Evolutionary conservation across 768 basidiomycete genomes (phyloP).

Genomic region (Hypholoma fasciculare): DNA sequence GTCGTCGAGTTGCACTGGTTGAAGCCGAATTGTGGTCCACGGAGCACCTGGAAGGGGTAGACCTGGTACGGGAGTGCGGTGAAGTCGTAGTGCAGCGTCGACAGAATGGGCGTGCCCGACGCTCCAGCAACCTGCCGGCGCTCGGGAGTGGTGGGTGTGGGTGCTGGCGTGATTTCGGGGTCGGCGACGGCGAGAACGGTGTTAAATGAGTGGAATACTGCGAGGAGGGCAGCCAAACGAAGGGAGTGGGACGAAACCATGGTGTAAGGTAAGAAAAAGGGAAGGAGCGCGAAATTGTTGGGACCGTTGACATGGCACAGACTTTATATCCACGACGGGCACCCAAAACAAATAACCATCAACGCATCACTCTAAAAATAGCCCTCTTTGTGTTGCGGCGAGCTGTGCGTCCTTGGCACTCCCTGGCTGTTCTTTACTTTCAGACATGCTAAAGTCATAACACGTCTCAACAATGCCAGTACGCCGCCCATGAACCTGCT

Average conservation of each 20-base stretch:
- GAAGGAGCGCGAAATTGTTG: neutral
- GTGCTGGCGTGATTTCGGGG: slow-evolving; percentile 10
- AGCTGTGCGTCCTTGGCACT: too few species aligned
- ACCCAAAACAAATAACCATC: neutral
- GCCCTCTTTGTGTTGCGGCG: too few species aligned
- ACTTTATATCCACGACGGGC: neutral
- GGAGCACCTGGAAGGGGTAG: slow-evolving; percentile 21
- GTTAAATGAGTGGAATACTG: slow-evolving; percentile 16
- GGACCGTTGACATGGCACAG: neutral
- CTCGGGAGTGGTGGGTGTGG: slow-evolving; percentile 5
- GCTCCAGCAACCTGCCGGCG: slow-evolving; percentile 15
- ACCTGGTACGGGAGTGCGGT: slow-evolving; percentile 19
- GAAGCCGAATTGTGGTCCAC: slow-evolving; percentile 59
- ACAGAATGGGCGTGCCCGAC: slow-evolving; percentile 18
- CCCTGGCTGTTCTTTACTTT: too few species aligned
- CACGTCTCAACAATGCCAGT: too few species aligned
- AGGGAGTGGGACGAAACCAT: neutral
- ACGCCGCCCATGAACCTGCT: too few species aligned
- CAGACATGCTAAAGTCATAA: too few species aligned
- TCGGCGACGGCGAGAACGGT: slow-evolving; percentile 2
- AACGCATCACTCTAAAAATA: neutral
- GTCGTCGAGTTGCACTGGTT: slow-evolving; percentile 75
- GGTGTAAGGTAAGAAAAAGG: neutral
- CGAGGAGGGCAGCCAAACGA: slow-evolving; percentile 9
- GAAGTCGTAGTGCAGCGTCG: slow-evolving; percentile 16